A percentile compares a stretch with the other conserved stretches of the same genome.
phyloP scores from a whole-genome alignment of 805 yeast species.

The Lipomyces yamanashiensis region DNA sequence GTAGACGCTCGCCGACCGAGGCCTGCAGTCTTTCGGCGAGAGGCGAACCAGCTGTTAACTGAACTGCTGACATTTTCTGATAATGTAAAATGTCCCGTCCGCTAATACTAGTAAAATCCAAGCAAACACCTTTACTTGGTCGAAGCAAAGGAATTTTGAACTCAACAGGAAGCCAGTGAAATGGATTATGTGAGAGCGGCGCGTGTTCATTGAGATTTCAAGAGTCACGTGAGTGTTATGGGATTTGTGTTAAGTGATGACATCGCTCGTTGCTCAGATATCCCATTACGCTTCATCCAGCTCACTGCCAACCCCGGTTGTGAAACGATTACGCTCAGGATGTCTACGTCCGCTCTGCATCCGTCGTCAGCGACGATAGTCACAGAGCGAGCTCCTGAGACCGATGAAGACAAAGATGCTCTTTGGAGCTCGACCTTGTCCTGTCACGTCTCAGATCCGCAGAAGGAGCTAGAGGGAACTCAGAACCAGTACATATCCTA shows the following conservation, averaged over 20 bases:
- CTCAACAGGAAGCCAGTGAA: not conserved
- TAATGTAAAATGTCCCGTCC: not conserved
- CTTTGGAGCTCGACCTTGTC: conserved; percentile 34
- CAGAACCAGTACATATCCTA: conserved; percentile 80
- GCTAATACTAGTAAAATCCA: not conserved
- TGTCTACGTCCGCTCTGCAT: conserved; percentile 13
- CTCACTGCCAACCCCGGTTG: not conserved
- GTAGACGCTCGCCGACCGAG: conserved; percentile 33
- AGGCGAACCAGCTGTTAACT: conserved; percentile 27
- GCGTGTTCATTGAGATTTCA: not conserved
- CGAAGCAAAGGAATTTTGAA: not conserved
- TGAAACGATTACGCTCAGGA: not conserved
- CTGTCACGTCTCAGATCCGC: conserved; percentile 53
- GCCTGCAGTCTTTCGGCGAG: conserved; percentile 36
- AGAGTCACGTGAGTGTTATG: not conserved
- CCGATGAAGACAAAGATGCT: conserved; percentile 31
- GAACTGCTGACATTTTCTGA: not conserved
- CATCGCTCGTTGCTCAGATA: not conserved
- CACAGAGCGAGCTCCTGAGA: conserved; percentile 36
- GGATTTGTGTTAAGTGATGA: not conserved
- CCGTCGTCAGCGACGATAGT: conserved; percentile 34
- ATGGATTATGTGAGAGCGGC: not conserved
- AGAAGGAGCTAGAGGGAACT: conserved; percentile 67
- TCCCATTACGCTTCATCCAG: not conserved
- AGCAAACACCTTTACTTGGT: not conserved